A percentile compares a stretch with the other conserved stretches of the same genome.
Conservation (phyloP, 495 filamentous ascomycete genomes). For the Saxophila tyrrhenica region DNA sequence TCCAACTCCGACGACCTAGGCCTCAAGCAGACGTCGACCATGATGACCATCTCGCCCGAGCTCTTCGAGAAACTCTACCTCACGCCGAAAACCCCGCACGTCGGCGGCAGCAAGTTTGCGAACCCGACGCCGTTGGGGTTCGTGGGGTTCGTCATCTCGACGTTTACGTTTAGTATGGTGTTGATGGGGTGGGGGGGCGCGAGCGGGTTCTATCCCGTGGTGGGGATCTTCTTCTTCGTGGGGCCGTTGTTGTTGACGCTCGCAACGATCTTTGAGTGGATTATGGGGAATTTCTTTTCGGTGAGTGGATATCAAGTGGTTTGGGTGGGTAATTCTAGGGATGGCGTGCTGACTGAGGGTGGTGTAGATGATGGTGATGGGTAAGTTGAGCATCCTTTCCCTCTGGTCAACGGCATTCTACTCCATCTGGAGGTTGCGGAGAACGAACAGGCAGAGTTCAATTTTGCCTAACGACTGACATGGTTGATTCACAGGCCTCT, state of each 20-base stretch:
- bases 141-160: constrained; percentile 43
- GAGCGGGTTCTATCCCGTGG: constrained; percentile 37
- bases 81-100: constrained; percentile 39
- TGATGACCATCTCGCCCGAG: constrained; percentile 35
- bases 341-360: background rate
- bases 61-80: constrained; percentile 49
- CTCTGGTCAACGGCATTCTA: too few species aligned
- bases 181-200: constrained; percentile 48
- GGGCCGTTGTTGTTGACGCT: constrained; percentile 17
- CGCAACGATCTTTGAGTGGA: constrained; percentile 19
- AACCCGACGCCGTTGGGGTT: constrained; percentile 45
- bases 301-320: constrained; percentile 41
- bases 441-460: background rate
- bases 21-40: constrained; percentile 8
- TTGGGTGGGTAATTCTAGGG: background rate
- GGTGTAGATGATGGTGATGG: constrained; percentile 46
- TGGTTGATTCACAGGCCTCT: constrained; percentile 24
- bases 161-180: constrained; percentile 31
- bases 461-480: background rate
- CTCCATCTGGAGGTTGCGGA: too few species aligned
- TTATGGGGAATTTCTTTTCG: constrained; percentile 43
- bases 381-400: too few species aligned
- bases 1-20: constrained; percentile 3
- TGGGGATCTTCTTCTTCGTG: constrained; percentile 26
- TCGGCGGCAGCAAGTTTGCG: constrained; percentile 41